Percentiles rank a stretch among this genome's conserved stretches.
phyloP scores from a whole-genome alignment of 1,284 basidiomycete species.

The Cerrena zonata region DNA sequence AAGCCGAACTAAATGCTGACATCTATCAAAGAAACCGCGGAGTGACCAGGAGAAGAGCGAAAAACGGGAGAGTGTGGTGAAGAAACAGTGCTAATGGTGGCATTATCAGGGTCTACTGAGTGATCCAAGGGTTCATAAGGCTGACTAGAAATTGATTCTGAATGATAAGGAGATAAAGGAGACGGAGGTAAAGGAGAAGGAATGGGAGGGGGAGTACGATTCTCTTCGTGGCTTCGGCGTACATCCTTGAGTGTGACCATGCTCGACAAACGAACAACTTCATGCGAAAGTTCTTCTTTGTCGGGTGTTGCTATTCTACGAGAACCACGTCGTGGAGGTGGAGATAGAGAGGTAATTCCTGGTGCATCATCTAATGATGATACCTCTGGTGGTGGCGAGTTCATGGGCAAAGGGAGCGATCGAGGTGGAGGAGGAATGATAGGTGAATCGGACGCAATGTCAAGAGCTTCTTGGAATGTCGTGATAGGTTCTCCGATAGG shows the following conservation, averaged over 20 bases:
- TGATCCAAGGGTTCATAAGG: not conserved
- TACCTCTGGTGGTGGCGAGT: slow-evolving; percentile 29
- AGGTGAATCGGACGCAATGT: slow-evolving; percentile 49
- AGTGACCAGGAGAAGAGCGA: slow-evolving; percentile 10
- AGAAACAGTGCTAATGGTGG: not conserved
- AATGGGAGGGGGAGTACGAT: not conserved
- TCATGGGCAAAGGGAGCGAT: slow-evolving; percentile 7
- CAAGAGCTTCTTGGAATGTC: slow-evolving; percentile 48
- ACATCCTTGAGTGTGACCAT: not conserved
- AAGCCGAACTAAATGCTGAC: slow-evolving; percentile 8
- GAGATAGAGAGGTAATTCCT: slow-evolving; percentile 51
- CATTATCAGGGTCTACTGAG: not conserved
- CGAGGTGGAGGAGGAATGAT: slow-evolving; percentile 27
- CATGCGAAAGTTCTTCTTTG: slow-evolving; percentile 15
- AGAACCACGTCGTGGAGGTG: slow-evolving; percentile 55
- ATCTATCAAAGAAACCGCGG: slow-evolving; percentile 17
- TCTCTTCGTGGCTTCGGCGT: not conserved
- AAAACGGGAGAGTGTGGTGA: slow-evolving; percentile 4
- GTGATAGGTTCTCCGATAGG: slow-evolving; percentile 58
- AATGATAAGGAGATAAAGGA: not conserved
- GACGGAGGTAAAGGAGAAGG: slow-evolving; percentile 1
- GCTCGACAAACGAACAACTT: not conserved
- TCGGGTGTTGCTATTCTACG: slow-evolving; percentile 29
- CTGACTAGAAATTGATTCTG: not conserved
- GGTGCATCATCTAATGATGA: slow-evolving; percentile 23